Conservation (phyloP, 768 basidiomycete genomes). For the Mycena rebaudengoi region DNA sequence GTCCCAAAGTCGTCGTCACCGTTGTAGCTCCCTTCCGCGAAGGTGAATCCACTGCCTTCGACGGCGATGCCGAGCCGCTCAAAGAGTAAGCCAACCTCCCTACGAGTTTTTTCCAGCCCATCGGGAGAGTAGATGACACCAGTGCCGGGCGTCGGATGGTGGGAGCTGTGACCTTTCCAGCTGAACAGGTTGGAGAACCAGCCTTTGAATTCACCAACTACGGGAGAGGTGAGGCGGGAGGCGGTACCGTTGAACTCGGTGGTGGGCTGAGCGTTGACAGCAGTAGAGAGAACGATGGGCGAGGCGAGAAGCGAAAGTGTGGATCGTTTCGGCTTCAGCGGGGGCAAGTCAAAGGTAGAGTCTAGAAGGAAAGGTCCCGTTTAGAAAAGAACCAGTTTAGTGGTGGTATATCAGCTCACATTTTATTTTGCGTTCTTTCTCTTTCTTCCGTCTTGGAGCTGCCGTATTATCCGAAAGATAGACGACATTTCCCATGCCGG, state of each 20-base stretch:
- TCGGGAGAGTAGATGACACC: slow-evolving; percentile 62
- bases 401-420: slow-evolving; percentile 53
- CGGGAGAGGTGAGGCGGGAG: slow-evolving; percentile 66
- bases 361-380: slow-evolving; percentile 13
- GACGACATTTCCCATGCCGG: slow-evolving; percentile 62
- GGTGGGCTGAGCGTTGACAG: slow-evolving; percentile 43
- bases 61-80: slow-evolving; percentile 70
- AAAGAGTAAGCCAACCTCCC: slow-evolving; percentile 70
- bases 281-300: slow-evolving; percentile 53
- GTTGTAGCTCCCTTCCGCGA: slow-evolving; percentile 31
- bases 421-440: slow-evolving; percentile 61
- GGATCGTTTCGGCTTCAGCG: slow-evolving; percentile 55
- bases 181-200: slow-evolving; percentile 98
- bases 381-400: neutral
- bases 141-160: slow-evolving; percentile 40
- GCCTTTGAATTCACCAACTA: slow-evolving; percentile 84
- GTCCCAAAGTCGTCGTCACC: slow-evolving; percentile 23
- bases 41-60: slow-evolving; percentile 38
- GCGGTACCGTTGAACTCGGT: slow-evolving; percentile 32
- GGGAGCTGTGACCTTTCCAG: slow-evolving; percentile 75
- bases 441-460: slow-evolving; percentile 47
- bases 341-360: slow-evolving; percentile 46
- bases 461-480: slow-evolving; percentile 33
- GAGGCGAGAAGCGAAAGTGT: slow-evolving; percentile 56
- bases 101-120: slow-evolving; percentile 66